phyloP scores from a whole-genome alignment of 768 basidiomycete genomes.

The Podaxis carcinomalis region DNA sequence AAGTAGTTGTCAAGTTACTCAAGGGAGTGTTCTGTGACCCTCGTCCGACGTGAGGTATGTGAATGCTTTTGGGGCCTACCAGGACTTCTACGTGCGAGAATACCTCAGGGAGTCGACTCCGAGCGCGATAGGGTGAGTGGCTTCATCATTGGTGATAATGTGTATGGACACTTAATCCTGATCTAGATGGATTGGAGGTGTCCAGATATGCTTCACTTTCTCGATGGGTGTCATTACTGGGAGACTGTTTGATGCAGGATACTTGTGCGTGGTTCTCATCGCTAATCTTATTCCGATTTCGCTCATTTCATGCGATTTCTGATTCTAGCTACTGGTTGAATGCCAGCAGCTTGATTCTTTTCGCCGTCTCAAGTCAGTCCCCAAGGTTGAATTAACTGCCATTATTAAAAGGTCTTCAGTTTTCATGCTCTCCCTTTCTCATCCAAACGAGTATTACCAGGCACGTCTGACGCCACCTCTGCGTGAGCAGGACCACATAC shows the following conservation, averaged over 20 bases:
- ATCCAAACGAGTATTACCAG: constrained; percentile 31
- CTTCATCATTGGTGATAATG: not conserved
- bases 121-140: constrained; percentile 22
- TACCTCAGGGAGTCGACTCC: constrained; percentile 22
- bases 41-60: constrained; percentile 18
- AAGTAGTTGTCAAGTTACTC: not conserved
- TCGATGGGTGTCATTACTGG: constrained; percentile 43
- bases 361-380: constrained; percentile 24
- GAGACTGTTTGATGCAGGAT: constrained; percentile 46
- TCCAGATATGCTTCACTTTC: constrained; percentile 47
- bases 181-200: constrained; percentile 45
- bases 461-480: constrained; percentile 13
- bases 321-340: constrained; percentile 20
- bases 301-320: not conserved
- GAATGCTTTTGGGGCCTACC: constrained; percentile 27
- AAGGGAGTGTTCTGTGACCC: not conserved
- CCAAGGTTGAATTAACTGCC: not conserved
- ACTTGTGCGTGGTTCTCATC: constrained; percentile 33
- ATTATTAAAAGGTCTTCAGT: constrained; percentile 17
- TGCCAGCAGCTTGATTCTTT: constrained; percentile 17
- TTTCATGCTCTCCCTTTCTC: constrained; percentile 30
- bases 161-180: not conserved
- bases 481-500: not conserved
- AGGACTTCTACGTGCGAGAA: constrained; percentile 25
- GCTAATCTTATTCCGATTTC: not conserved